Conservation (phyloP, 1,284 basidiomycete species). For the Phellopilus nigrolimitatus region DNA sequence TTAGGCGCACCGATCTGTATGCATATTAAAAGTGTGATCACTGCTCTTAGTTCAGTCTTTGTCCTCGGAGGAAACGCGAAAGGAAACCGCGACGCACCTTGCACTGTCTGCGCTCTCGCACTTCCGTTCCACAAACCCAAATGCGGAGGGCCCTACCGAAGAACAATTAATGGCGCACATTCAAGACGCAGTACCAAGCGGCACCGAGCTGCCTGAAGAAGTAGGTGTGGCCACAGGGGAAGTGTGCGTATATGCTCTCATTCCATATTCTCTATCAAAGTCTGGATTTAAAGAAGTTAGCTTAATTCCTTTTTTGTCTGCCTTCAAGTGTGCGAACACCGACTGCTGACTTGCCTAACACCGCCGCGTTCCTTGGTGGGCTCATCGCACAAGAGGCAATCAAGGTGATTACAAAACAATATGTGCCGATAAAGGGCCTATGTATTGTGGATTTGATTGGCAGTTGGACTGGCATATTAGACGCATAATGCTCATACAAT, state of each 20-base stretch:
- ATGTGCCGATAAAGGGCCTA: slow-evolving; percentile 85
- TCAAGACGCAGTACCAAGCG: slow-evolving; percentile 28
- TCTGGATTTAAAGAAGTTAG: slow-evolving; percentile 18
- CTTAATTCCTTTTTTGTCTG: slow-evolving; percentile 1
- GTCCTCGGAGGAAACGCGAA: slow-evolving; percentile 30
- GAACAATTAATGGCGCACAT: slow-evolving; percentile 33
- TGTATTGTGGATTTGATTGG: slow-evolving; percentile 86
- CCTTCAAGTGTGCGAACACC: slow-evolving; percentile 67
- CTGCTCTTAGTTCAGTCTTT: background rate
- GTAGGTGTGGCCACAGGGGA: slow-evolving; percentile 70
- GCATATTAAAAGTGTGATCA: background rate
- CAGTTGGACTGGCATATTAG: slow-evolving; percentile 63
- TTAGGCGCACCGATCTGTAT: background rate
- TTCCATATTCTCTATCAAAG: slow-evolving; percentile 1
- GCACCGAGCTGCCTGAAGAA: slow-evolving; percentile 51
- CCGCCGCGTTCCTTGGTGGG: slow-evolving; percentile 90
- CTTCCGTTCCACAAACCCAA: slow-evolving; percentile 28
- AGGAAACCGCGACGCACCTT: slow-evolving; percentile 59
- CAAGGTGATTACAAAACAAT: slow-evolving; percentile 96
- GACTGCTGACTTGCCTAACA: slow-evolving; percentile 85
- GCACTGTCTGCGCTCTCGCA: slow-evolving; percentile 55
- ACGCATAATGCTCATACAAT: background rate
- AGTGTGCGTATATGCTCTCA: slow-evolving; percentile 55
- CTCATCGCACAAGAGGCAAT: slow-evolving; percentile 96
- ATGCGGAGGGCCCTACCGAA: slow-evolving; percentile 28